Base-by-base conservation (phyloP, 2,329 filamentous ascomycete genomes). In the Teratosphaeriaceae sp. region DNA sequence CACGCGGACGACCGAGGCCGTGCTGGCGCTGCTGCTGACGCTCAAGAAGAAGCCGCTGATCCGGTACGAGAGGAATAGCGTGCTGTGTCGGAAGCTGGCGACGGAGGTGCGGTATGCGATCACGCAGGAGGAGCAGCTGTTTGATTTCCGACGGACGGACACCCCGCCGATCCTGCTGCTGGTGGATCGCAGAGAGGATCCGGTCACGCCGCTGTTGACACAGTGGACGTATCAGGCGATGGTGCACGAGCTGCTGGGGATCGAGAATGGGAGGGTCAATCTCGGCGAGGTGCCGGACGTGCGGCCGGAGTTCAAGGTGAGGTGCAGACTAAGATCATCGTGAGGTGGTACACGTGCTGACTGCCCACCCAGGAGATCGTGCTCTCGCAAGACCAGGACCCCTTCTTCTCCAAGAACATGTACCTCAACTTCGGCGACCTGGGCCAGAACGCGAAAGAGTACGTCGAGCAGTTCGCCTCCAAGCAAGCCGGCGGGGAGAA, bases 161-260 rank as follows among this genome's bases (percentile, higher is more conserved):
- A 98, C 92, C 0, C 86, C 90, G 7, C 92, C 94, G 0, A 89
- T 98, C 54, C 73, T 98, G 12, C 74, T 98, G 24, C 79, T 98
- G 42, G 69, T 98, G 22, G 92, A 98, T 65, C 80, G 92, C 31
- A 79, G 92, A 63, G 89, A 96, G 60, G 92, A 98, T 58, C 90
- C 92, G 0, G 85, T 97, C 39, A 98, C 92, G 3, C 92, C 92
- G 0, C 71, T 98, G 9, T 75, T 98, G 38, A 95, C 88, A 2
- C 92, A 98, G 63, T 98, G 92, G 92, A 98, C 92, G 20, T 98
- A 98, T 60, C 92, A 98, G 67, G 92, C 92, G n/a, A 98, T 98
- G 89, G 92, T 98, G 1, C 92, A 98, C 62, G 92, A 98, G 59
- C 70, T 97, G 2, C 73, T 98, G 11, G 92, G 92, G 4, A 95